A percentile compares a stretch with the other conserved stretches of the same genome.
Evolutionary conservation across 2,329 filamentous ascomycete species (phyloP).

Genomic region (Penicillium sp.): DNA sequence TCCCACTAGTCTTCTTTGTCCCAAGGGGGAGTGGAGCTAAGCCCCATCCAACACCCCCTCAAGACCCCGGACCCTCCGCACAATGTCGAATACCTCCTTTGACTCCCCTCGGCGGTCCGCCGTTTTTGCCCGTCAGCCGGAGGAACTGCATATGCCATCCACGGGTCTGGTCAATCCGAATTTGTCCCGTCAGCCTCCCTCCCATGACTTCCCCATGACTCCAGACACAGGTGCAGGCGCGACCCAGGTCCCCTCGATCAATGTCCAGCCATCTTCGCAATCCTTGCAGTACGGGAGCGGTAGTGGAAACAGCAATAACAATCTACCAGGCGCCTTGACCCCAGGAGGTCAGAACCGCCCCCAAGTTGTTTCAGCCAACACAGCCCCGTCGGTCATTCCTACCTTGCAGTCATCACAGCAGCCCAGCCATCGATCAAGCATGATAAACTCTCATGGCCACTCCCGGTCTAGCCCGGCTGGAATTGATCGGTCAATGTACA

Average conservation of each 20-base stretch:
- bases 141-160: slow-evolving; percentile 57
- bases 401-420: slow-evolving; percentile 53
- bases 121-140: slow-evolving; percentile 50
- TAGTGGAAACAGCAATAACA: slow-evolving; percentile 37
- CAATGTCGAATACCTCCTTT: slow-evolving; percentile 50
- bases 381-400: slow-evolving; percentile 58
- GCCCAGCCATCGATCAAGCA: slow-evolving; percentile 60
- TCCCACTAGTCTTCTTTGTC: neutral
- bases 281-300: slow-evolving; percentile 47
- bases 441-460: slow-evolving; percentile 70
- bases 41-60: slow-evolving; percentile 13
- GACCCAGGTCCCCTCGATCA: slow-evolving; percentile 56
- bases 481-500: slow-evolving; percentile 60
- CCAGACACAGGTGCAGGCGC: slow-evolving; percentile 44
- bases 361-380: slow-evolving; percentile 54
- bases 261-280: slow-evolving; percentile 56
- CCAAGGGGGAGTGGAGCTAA: slow-evolving; percentile 23
- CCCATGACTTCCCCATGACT: slow-evolving; percentile 51
- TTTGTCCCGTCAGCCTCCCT: slow-evolving; percentile 41
- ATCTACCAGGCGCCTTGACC: slow-evolving; percentile 62
- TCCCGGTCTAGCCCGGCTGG: slow-evolving; percentile 79
- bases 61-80: slow-evolving; percentile 15
- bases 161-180: slow-evolving; percentile 40
- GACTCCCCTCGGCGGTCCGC: slow-evolving; percentile 52
- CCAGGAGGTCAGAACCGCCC: slow-evolving; percentile 55